Evolutionary conservation across 2,329 filamentous ascomycete species (phyloP).

Genomic region (Sarocladium kiliense): DNA sequence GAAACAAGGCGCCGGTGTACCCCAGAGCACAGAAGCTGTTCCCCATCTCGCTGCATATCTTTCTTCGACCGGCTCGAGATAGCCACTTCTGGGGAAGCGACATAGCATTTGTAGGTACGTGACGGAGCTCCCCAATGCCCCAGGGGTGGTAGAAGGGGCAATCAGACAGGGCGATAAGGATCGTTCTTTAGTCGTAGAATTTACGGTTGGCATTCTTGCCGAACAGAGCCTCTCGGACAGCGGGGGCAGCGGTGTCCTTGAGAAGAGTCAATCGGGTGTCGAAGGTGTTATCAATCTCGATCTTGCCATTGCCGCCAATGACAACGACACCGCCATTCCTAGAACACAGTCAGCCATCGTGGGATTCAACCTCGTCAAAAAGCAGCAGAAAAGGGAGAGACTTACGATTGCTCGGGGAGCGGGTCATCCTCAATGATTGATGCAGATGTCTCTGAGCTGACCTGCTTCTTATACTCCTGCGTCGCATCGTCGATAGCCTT

Average conservation of each 20-base stretch:
- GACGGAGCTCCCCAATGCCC: neutral
- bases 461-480: conserved; percentile 78
- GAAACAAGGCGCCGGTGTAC: neutral
- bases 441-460: conserved; percentile 63
- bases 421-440: conserved; percentile 74
- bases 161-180: neutral
- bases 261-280: conserved; percentile 85
- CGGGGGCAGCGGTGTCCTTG: conserved; percentile 78
- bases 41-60: neutral
- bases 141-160: neutral
- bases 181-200: conserved; percentile 71
- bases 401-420: conserved; percentile 79
- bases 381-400: conserved; percentile 17
- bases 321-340: conserved; percentile 82
- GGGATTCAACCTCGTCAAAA: neutral
- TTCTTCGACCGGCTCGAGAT: neutral
- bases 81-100: neutral
- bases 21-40: neutral
- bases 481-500: conserved; percentile 72
- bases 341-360: conserved; percentile 3
- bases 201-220: conserved; percentile 93
- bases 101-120: conserved; percentile 10
- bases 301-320: conserved; percentile 81
- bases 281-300: conserved; percentile 98
- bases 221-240: conserved; percentile 80